phyloP scores from a whole-genome alignment of 768 basidiomycete species.

The Dioszegia aurantiaca region DNA sequence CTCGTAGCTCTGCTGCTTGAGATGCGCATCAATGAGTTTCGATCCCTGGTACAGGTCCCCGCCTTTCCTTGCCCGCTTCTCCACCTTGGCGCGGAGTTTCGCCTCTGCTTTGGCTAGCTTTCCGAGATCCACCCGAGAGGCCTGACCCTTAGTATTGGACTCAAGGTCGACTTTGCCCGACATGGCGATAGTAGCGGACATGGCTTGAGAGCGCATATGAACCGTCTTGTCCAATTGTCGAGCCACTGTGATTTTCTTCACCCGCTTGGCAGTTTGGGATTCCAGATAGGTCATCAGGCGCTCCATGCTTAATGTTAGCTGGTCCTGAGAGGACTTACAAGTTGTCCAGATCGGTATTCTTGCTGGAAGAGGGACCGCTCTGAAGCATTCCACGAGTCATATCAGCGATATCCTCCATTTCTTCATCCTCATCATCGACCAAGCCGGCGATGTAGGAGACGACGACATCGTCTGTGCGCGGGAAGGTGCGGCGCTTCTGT shows the following conservation, averaged over 20 bases:
- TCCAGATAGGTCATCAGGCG: constrained; percentile 50
- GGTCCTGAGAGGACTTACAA: constrained; percentile 44
- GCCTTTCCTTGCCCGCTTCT: constrained; percentile 76
- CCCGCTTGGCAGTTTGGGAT: constrained; percentile 43
- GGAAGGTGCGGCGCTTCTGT: constrained; percentile 43
- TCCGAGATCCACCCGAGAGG: constrained; percentile 52
- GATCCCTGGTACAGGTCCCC: constrained; percentile 88
- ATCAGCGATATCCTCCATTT: constrained; percentile 52
- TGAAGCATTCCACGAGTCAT: constrained; percentile 52
- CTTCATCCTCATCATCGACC: constrained; percentile 54
- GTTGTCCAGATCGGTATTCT: constrained; percentile 38
- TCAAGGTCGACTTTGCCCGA: constrained; percentile 53
- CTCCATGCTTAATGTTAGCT: constrained; percentile 36
- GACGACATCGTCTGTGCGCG: constrained; percentile 52
- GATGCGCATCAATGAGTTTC: constrained; percentile 85
- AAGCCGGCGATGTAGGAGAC: constrained; percentile 53
- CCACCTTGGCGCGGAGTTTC: constrained; percentile 94
- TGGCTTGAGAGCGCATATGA: constrained; percentile 50
- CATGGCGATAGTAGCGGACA: constrained; percentile 52
- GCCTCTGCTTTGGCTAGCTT: constrained; percentile 84
- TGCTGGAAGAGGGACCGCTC: constrained; percentile 29
- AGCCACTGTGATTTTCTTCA: constrained; percentile 27
- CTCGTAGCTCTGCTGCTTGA: constrained; percentile 97
- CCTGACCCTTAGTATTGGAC: constrained; percentile 51
- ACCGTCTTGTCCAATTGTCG: constrained; percentile 51